Evolutionary conservation across 371 early-diverging fungal species (phyloP), one percentile per base, ranked within the genome.

Genomic region (Syncephalastrum sp.): DNA sequence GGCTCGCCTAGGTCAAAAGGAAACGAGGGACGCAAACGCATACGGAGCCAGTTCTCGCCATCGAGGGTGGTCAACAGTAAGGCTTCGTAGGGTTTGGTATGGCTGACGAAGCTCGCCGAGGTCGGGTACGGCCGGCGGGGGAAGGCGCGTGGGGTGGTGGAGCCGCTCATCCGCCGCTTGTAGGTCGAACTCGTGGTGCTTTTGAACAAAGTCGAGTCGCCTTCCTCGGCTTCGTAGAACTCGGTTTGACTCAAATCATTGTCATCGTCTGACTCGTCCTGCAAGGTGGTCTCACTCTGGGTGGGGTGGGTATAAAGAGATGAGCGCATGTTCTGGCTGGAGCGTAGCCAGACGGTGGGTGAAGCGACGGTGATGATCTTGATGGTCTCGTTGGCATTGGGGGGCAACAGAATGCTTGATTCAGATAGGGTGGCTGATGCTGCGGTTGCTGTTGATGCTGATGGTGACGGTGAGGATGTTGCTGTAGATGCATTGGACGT

Each of bases 381-480:
- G 42, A 75, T 73, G 0, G 71, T 70, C 53, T 76, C 74, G 45
- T 72, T 70, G 1, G 66, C 53, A 8, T 51, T 53, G 15, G 69
- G 64, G 7, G 74, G 69, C 16, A 72, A 45, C 14, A 72, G 52
- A 12, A 82, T 57, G 13, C 76, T 84, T 3, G 82, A 77, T 15
- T 79, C 68, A 41, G 67, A 68, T 50, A 67, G 47, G 17, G 24
- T 14, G 12, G 41, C 24, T 12, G 54, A 29, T n/a, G 53, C 44
- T 16, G 53, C 42, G 8, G 23, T 47, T 19, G 29, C 56, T 14
- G 61, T 43, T 4, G 60, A 5, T 33, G 2, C 38, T 10, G 38
- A 7, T 29, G 29, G 7, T 29, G 29, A 29, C 2, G 49, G 41
- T 29, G 51, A 67, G 49, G 58, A 13, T 29, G 29, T 6, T 29